A percentile compares a stretch with the other conserved stretches of the same genome.
Evolutionary conservation across 2,329 filamentous ascomycete species (phyloP).

Genomic region (Phialophora verrucosa): DNA sequence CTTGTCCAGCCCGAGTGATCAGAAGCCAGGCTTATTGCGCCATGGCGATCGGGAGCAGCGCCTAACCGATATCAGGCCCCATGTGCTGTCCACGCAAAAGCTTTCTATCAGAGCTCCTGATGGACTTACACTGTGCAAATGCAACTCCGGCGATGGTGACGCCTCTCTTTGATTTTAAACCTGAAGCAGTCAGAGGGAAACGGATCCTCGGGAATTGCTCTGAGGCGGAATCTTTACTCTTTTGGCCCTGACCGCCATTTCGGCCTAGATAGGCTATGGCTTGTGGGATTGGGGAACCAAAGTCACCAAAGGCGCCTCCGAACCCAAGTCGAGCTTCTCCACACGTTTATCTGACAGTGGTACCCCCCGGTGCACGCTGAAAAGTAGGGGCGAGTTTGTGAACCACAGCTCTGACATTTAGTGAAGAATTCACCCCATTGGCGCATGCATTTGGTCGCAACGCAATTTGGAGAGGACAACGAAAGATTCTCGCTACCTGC

Average conservation of each 20-base stretch:
- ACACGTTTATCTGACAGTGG: slow-evolving; percentile 24
- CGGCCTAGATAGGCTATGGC: slow-evolving; percentile 6
- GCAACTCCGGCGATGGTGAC: background rate
- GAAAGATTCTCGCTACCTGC: slow-evolving; percentile 21
- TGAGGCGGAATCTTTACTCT: slow-evolving; percentile 8
- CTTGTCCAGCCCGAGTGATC: background rate
- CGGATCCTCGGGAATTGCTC: background rate
- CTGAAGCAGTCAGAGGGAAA: background rate
- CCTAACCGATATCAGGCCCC: slow-evolving; percentile 13
- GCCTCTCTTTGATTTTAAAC: background rate
- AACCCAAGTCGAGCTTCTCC: slow-evolving; percentile 22
- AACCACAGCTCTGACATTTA: slow-evolving; percentile 16
- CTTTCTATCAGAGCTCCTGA: background rate
- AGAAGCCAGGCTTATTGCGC: slow-evolving; percentile 27
- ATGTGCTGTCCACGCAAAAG: background rate
- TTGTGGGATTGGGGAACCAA: slow-evolving; percentile 25
- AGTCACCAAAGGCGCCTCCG: slow-evolving; percentile 6
- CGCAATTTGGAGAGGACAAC: slow-evolving; percentile 9
- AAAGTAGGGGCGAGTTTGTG: background rate
- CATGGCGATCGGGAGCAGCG: slow-evolving; percentile 27
- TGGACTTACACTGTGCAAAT: background rate
- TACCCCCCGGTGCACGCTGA: slow-evolving; percentile 4
- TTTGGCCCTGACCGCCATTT: slow-evolving; percentile 33
- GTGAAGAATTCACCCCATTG: slow-evolving; percentile 22
- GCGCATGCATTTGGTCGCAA: slow-evolving; percentile 12